A percentile compares a stretch with the other conserved stretches of the same genome.
Evolutionary conservation across 495 filamentous ascomycete genomes (phyloP).

Genomic region (Lichina pygmaea): DNA sequence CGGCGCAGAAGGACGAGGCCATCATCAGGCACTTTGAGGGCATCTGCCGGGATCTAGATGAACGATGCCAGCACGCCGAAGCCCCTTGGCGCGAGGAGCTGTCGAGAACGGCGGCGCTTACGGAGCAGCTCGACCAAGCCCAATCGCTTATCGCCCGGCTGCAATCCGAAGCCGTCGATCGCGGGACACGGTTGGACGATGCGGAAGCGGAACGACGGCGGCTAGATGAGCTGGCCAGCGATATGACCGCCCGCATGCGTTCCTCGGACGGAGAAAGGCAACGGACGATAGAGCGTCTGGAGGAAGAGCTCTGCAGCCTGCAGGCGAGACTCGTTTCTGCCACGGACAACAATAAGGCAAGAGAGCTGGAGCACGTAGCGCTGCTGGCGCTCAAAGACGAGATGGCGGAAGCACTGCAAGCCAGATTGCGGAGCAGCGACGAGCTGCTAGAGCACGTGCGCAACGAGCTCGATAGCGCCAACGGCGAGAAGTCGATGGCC

Average conservation of each 20-base stretch:
- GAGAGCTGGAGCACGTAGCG: constrained; percentile 1
- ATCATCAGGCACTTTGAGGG: constrained; percentile 21
- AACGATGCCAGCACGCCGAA: constrained; percentile 22
- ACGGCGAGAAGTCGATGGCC: neutral
- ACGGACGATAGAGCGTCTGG: neutral
- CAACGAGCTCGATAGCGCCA: neutral
- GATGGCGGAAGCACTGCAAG: neutral
- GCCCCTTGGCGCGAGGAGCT: constrained; percentile 19
- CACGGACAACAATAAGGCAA: neutral
- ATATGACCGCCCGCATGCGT: neutral
- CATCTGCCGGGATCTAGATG: constrained; percentile 26
- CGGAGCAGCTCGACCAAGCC: constrained; percentile 4
- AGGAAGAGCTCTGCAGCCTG: neutral
- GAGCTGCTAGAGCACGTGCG: neutral
- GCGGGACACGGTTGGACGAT: neutral
- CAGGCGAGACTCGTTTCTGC: neutral
- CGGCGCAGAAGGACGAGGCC: constrained; percentile 12
- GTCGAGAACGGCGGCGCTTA: constrained; percentile 16
- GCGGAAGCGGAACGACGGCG: neutral
- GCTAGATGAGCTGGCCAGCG: neutral
- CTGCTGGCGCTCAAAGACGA: neutral
- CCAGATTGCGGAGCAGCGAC: neutral
- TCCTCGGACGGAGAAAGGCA: neutral
- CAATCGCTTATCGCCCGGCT: neutral
- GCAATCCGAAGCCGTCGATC: neutral